Percentiles rank a stretch among this genome's conserved stretches.
These are phyloP conservation scores for Serendipita sp. DNA, from an alignment of 768 basidiomycete genomes.

Conservation along the genomic window DNA sequence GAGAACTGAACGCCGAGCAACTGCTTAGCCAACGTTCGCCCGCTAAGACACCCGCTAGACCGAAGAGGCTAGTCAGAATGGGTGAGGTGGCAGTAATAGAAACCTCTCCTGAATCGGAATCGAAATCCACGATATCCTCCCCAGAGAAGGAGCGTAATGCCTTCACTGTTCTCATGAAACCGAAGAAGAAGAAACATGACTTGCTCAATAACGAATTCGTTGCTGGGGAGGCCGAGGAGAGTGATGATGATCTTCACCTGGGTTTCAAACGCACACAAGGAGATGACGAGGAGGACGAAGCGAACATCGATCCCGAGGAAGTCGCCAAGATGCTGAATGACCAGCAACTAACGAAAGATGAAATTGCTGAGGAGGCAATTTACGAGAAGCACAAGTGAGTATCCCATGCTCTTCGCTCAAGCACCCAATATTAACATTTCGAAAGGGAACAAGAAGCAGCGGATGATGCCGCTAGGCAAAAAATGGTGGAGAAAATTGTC, in stretches of 20 bases:
- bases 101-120: background rate
- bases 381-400: background rate
- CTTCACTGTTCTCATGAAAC: background rate
- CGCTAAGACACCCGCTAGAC: background rate
- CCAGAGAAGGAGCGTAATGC: background rate
- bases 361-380: background rate
- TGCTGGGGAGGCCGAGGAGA: background rate
- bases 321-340: background rate
- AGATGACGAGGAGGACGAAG: background rate
- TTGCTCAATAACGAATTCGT: background rate
- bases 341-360: background rate
- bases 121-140: background rate
- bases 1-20: constrained; percentile 3
- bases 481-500: background rate
- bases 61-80: background rate
- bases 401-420: background rate
- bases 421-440: background rate
- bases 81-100: background rate
- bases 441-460: background rate
- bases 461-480: background rate
- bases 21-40: constrained; percentile 2
- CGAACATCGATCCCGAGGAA: constrained; percentile 1
- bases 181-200: background rate
- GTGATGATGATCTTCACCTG: background rate
- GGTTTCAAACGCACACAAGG: background rate